Evolutionary conservation across 139 green algal genomes (phyloP).

Genomic region (Coccomyxa sp.): DNA sequence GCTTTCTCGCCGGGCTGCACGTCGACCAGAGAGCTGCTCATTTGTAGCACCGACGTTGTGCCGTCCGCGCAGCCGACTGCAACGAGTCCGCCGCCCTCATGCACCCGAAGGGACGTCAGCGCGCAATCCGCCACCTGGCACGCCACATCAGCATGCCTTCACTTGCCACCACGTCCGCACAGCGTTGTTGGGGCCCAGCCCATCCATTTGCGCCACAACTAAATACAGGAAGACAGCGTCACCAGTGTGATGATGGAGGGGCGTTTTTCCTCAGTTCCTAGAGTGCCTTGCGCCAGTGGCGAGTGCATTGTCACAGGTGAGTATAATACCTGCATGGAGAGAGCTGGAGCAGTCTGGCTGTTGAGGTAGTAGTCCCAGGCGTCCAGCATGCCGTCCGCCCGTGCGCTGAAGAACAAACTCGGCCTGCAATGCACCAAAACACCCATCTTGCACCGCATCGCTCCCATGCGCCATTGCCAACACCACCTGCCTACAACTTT

Average conservation of each 20-base stretch:
- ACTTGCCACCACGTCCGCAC: too few species aligned
- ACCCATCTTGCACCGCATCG: too few species aligned
- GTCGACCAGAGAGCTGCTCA: slow-evolving; percentile 65
- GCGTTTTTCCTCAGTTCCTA: too few species aligned
- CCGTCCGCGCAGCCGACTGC: slow-evolving; percentile 70
- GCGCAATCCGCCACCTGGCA: slow-evolving; percentile 43
- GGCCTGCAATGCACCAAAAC: slow-evolving; percentile 37
- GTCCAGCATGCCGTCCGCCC: slow-evolving; percentile 75
- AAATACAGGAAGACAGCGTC: too few species aligned
- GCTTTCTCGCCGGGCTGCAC: slow-evolving; percentile 79
- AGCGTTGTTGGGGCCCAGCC: too few species aligned
- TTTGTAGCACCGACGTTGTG: slow-evolving; percentile 65
- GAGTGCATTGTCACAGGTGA: background rate
- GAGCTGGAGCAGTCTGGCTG: slow-evolving; percentile 83
- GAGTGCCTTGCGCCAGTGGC: too few species aligned
- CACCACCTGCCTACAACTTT: too few species aligned
- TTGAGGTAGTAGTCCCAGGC: slow-evolving; percentile 86
- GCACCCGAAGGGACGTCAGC: slow-evolving; percentile 62
- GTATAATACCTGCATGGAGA: slow-evolving; percentile 50
- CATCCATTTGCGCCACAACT: too few species aligned
- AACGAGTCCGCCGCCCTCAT: slow-evolving; percentile 55
- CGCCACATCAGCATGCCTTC: too few species aligned
- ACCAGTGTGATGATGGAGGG: too few species aligned
- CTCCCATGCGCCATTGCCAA: too few species aligned
- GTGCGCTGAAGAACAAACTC: slow-evolving; percentile 82